Evolutionary conservation across 768 basidiomycete genomes (phyloP).

Genomic region (Rubroboletus satanas): DNA sequence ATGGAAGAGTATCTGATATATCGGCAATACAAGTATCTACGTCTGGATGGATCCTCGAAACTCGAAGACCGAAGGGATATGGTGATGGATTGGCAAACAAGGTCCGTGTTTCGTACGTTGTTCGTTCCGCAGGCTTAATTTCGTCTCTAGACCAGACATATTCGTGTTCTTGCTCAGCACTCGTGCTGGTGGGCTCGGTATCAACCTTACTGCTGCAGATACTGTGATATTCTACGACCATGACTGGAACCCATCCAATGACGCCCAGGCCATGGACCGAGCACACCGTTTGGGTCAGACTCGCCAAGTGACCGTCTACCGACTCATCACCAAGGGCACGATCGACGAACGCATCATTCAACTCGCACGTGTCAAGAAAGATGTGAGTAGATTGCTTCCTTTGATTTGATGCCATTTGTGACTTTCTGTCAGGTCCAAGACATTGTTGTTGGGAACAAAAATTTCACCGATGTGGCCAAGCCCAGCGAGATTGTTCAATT

Average conservation of each 20-base stretch:
- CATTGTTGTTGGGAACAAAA: conserved; percentile 97
- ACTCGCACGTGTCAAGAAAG: conserved; percentile 94
- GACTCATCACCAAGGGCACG: conserved; percentile 88
- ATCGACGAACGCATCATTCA: conserved; percentile 98
- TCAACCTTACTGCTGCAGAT: conserved; percentile 81
- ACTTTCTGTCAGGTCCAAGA: conserved; percentile 78
- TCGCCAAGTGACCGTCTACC: conserved; percentile 94
- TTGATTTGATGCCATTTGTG: background rate
- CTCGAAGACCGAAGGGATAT: conserved; percentile 96
- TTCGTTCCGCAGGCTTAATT: background rate
- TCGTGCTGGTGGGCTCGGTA: conserved; percentile 92
- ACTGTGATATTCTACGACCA: conserved; percentile 28
- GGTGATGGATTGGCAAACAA: conserved; percentile 99
- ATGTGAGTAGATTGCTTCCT: conserved; percentile 47
- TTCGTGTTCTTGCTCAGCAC: conserved; percentile 94
- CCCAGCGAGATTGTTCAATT: conserved; percentile 96
- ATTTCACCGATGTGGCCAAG: conserved; percentile 86
- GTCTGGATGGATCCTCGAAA: conserved; percentile 91
- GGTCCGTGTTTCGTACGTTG: conserved; percentile 45
- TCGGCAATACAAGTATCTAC: conserved; percentile 92
- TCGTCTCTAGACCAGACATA: conserved; percentile 61
- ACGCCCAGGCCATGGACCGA: conserved; percentile 98
- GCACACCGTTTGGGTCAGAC: conserved; percentile 97
- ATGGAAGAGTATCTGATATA: conserved; percentile 99
- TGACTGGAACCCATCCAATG: conserved; percentile 81